phyloP scores from a whole-genome alignment of 306 rosid species.

The Clitoria ternatea region DNA sequence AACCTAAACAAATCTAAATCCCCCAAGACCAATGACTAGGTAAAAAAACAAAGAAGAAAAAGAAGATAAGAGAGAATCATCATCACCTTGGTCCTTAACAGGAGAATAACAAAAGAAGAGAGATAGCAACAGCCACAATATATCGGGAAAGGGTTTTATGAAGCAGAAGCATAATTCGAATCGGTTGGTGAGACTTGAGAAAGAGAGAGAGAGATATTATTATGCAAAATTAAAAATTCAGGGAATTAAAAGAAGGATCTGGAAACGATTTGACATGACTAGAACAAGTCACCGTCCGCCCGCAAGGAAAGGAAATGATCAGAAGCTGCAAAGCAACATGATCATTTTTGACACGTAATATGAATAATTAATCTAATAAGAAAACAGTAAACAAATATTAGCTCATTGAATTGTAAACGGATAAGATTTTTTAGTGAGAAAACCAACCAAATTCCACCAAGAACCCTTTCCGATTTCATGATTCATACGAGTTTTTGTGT shows the following conservation, averaged over 20 bases:
- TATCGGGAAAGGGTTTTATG: not conserved
- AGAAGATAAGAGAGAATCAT: not conserved
- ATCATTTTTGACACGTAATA: constrained; percentile 20
- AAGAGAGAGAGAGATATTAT: too few species aligned
- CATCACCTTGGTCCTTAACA: constrained; percentile 20
- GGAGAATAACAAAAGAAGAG: not conserved
- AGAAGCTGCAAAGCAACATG: not conserved
- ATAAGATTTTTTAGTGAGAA: not conserved
- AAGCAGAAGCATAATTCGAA: not conserved
- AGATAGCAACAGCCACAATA: not conserved
- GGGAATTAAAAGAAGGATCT: constrained; percentile 25
- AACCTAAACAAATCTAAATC: constrained; percentile 5
- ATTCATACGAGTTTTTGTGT: not conserved
- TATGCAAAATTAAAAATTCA: not conserved
- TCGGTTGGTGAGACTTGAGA: not conserved
- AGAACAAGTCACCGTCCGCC: not conserved
- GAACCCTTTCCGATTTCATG: not conserved
- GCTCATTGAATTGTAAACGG: not conserved
- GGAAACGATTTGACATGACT: constrained; percentile 13
- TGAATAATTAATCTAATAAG: not conserved
- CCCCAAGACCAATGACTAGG: not conserved
- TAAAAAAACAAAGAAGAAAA: not conserved
- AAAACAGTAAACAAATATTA: not conserved
- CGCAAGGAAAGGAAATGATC: not conserved
- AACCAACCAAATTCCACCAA: not conserved